Conservation (phyloP, 345 rosid genomes). For the Ailanthus altissimus region DNA sequence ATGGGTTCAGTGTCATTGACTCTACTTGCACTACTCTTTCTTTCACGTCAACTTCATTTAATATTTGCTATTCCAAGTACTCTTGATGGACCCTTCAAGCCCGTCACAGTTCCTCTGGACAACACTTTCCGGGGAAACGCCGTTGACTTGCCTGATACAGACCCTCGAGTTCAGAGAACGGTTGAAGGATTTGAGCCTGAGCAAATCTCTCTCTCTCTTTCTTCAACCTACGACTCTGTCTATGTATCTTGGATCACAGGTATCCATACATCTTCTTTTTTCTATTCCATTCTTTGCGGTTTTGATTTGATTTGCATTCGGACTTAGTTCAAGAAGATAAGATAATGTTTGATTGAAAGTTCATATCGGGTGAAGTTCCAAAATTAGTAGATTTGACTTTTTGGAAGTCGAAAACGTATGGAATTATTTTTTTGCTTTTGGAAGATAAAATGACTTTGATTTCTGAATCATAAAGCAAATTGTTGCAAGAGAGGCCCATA, state of each 20-base stretch:
- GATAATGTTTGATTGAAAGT: too few relatives aligned
- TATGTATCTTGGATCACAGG: conserved; percentile 98
- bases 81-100: conserved; percentile 75
- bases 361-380: too few relatives aligned
- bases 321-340: neutral
- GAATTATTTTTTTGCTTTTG: neutral
- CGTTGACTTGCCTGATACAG: conserved; percentile 75
- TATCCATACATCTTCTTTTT: conserved; percentile 13
- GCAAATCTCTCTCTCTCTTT: conserved; percentile 80
- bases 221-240: conserved; percentile 56
- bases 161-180: conserved; percentile 51
- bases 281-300: neutral
- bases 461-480: neutral
- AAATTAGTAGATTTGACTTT: neutral
- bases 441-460: neutral
- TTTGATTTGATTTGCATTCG: neutral
- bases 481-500: neutral
- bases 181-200: conserved; percentile 55
- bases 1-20: too few relatives aligned
- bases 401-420: neutral
- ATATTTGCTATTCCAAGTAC: conserved; percentile 40
- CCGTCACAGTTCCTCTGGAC: conserved; percentile 66
- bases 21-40: too few relatives aligned
- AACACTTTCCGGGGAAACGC: conserved; percentile 57
- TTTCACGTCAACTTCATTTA: neutral